Base-by-base conservation (phyloP, 352 stramenopile species). In the Pythium vanterpoolii region DNA sequence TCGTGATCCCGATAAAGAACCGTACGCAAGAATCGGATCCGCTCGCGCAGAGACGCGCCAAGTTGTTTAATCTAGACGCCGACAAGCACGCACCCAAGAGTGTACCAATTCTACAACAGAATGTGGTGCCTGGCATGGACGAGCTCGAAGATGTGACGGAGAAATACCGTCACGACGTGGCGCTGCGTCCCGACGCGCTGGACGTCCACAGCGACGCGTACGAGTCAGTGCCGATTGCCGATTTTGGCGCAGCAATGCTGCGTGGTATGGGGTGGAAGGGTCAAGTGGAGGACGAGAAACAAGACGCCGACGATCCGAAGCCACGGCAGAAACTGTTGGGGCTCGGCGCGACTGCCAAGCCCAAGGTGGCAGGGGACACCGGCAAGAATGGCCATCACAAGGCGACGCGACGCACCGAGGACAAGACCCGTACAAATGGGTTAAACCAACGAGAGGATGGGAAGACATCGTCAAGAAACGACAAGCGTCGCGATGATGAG, bases 251-350 rank as follows among this genome's bases (percentile, higher is more conserved):
- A 4, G 97, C 96, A 21, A 73, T 99, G 69, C 74, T 99, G 9
- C 79, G 96, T 16, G 97, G 97, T 13, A 99, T 99, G 97, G 97
- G 97, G 51, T 99, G 97, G 97, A 96, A 68, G 9, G 96, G 95
- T 34, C 66, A 66, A 6, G 66, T 73, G 21, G 69, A 89, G 21
- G 49, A 77, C 18, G 71, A 86, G 34, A 72, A 76, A 28, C 47
- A 77, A 19, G 62, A 61, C 19, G 66, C 58, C 2, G 72, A 70
- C 38, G 60, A 61, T n/a, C 68, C 74, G 10, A 81, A 97, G 69
- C 86, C 90, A 2, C 77, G 96, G 31, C 91, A 97, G 13, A 91
- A 96, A 64, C 60, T 97, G 39, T 79, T 99, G 13, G 96, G 96
- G 21, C 69, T 99, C 18, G 95, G 96, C 10, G 96, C 96, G 0